Conservation (phyloP, 108 stramenopile species). For the Mayamaea pseudoterrestris region DNA sequence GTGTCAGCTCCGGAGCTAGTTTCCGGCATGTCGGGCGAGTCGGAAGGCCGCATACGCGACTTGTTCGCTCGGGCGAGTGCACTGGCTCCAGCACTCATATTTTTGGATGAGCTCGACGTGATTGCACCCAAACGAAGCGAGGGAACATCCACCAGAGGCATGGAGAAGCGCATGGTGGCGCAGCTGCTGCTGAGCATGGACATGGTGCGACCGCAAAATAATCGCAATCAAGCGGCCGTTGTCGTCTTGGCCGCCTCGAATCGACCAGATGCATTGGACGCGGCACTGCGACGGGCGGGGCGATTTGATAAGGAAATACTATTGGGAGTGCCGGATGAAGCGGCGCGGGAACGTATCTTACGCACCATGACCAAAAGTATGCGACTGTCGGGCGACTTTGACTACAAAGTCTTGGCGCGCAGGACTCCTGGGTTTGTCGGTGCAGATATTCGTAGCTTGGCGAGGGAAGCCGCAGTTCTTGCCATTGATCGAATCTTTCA, state of each 20-base stretch:
- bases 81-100: constrained; percentile 89
- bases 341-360: constrained; percentile 79
- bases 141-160: constrained; percentile 63
- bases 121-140: constrained; percentile 89
- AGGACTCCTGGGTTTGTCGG: constrained; percentile 97
- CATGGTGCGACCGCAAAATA: constrained; percentile 52
- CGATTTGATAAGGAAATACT: constrained; percentile 96
- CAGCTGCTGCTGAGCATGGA: constrained; percentile 95
- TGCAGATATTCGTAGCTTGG: constrained; percentile 91
- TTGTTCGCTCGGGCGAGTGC: constrained; percentile 87
- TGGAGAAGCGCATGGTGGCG: constrained; percentile 97
- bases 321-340: constrained; percentile 93
- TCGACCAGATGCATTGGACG: constrained; percentile 91
- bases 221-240: constrained; percentile 55
- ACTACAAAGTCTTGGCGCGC: constrained; percentile 71
- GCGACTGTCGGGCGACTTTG: constrained; percentile 75
- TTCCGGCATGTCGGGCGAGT: constrained; percentile 90
- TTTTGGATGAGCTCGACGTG: constrained; percentile 98
- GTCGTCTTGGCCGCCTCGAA: constrained; percentile 97
- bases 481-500: constrained; percentile 94
- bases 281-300: constrained; percentile 90
- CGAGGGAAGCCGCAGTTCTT: constrained; percentile 92
- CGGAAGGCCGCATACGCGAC: constrained; percentile 81
- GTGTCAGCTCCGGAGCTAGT: constrained; percentile 96
- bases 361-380: constrained; percentile 72